Percentiles rank a stretch among this genome's conserved stretches.
These are phyloP conservation scores for Lasiodiplodia citricola DNA, from an alignment of 2,329 filamentous ascomycete genomes.

Conservation along the genomic window DNA sequence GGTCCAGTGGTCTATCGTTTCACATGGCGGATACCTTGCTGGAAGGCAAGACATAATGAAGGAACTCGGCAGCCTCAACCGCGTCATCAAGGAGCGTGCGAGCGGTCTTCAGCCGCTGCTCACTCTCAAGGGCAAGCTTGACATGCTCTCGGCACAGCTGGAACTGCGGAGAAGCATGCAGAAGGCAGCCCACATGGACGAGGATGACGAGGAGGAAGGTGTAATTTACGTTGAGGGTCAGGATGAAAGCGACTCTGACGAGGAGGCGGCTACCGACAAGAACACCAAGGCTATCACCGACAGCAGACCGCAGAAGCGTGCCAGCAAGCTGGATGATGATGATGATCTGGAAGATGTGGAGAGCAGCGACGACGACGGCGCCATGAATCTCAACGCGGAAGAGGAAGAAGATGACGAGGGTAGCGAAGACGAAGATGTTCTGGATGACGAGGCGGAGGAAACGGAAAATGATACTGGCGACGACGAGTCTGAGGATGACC, in stretches of 20 bases:
- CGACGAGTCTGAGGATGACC: constrained; percentile 53
- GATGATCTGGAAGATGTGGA: constrained; percentile 60
- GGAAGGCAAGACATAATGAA: constrained; percentile 83
- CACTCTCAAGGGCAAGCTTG: constrained; percentile 90
- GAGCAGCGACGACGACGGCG: constrained; percentile 52
- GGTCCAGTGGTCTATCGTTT: constrained; percentile 93
- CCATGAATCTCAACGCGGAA: constrained; percentile 53
- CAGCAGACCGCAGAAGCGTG: constrained; percentile 26
- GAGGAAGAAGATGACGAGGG: constrained; percentile 55
- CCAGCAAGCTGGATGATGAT: constrained; percentile 30
- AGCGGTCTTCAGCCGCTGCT: constrained; percentile 81
- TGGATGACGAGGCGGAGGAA: constrained; percentile 60
- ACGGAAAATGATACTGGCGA: constrained; percentile 53
- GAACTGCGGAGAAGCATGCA: constrained; percentile 76
- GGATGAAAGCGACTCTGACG: constrained; percentile 60
- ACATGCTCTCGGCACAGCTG: constrained; percentile 91
- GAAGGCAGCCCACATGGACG: constrained; percentile 59
- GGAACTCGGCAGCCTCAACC: constrained; percentile 78
- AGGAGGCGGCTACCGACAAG: constrained; percentile 51
- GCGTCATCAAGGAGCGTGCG: constrained; percentile 85
- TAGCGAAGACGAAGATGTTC: constrained; percentile 61
- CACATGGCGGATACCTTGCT: constrained; percentile 89
- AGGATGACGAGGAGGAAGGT: constrained; percentile 70
- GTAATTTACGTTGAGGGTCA: constrained; percentile 89
- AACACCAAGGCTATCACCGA: constrained; percentile 47